Percentiles rank a stretch among this genome's conserved stretches.
Evolutionary conservation across 106 monocot genomes (phyloP).

Genomic region (Platanthera guangdongensis): DNA sequence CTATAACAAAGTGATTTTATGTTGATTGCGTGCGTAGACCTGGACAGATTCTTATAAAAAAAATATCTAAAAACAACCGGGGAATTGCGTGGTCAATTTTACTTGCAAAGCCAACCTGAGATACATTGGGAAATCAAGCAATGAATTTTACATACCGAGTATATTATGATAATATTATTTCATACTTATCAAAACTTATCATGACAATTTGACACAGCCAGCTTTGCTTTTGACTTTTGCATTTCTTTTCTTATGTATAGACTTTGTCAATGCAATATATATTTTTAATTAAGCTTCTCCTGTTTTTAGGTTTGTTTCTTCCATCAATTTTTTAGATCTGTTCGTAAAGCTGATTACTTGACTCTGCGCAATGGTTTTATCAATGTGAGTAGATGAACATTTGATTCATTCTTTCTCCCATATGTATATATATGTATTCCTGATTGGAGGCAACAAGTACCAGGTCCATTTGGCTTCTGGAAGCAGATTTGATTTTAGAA

Average conservation of each 20-base stretch:
- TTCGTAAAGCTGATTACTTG: conserved; percentile 50
- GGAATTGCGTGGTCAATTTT: no score
- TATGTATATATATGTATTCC: neutral
- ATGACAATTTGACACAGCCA: neutral
- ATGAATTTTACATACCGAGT: no score
- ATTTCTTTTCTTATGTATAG: neutral
- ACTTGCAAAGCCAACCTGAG: no score
- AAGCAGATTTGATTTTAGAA: conserved; percentile 54
- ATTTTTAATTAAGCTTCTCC: neutral
- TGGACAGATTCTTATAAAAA: no score
- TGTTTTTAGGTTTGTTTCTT: conserved; percentile 24
- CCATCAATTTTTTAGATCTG: conserved; percentile 52
- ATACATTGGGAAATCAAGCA: no score
- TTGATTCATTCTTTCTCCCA: neutral
- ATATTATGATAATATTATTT: no score
- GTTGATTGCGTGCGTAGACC: no score
- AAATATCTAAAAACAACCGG: no score
- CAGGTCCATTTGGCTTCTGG: conserved; percentile 54
- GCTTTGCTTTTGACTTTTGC: neutral
- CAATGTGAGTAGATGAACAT: conserved; percentile 22
- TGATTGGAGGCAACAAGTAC: neutral
- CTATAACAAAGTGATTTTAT: no score
- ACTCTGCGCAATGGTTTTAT: conserved; percentile 56
- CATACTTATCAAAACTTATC: no score
- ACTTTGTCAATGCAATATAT: neutral